Base-by-base conservation (phyloP, 2,329 filamentous ascomycete species). In the Trichophyton benhamiae region DNA sequence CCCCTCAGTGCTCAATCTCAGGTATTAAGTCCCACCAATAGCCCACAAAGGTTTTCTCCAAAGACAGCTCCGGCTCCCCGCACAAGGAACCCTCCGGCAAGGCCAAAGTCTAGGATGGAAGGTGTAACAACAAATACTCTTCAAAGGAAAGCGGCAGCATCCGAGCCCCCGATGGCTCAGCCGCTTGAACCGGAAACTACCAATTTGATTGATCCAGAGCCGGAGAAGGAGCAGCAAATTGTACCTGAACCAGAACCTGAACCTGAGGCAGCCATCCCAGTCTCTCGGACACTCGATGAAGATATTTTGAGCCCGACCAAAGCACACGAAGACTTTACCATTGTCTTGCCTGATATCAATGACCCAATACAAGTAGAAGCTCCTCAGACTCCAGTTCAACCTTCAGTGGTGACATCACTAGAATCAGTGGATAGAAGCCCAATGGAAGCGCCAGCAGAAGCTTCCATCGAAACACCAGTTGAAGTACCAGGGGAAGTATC, bases 31-130 rank as follows among this genome's bases (percentile, higher is more conserved):
- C 67, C 66, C 53, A 62, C 63, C 52, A 61, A 57, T 48, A 63
- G 62, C 41, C 65, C 60, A 11, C 64, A 65, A 42, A 64, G 64
- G 48, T 64, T 68, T 15, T 70, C 66, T 57, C 59, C 68, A 7
- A 72, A 72, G 58, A 59, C 70, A n/a, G 65, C 61, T 36, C 64
- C 69, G 13, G 65, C 60, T 15, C 72, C 71, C 4, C 71, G 69
- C 11, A 65, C 70, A 2, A 72, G 70, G 61, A 65, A 67, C 17
- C 62, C 66, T 25, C 70, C 70, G 3, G 66, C 70, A 62, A 71
- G 72, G 13, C 69, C 70, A 30, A 69, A 71, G 27, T 71, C 72
- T 2, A 71, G 72, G 60, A 61, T 67, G 46, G 73, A 73, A 58
- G 57, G 66, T 20, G 65, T 64, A 22, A 68, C 70, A 48, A 62